Evolutionary conservation across 805 yeast species (phyloP).

Genomic region (Phaffomyces opuntiae): DNA sequence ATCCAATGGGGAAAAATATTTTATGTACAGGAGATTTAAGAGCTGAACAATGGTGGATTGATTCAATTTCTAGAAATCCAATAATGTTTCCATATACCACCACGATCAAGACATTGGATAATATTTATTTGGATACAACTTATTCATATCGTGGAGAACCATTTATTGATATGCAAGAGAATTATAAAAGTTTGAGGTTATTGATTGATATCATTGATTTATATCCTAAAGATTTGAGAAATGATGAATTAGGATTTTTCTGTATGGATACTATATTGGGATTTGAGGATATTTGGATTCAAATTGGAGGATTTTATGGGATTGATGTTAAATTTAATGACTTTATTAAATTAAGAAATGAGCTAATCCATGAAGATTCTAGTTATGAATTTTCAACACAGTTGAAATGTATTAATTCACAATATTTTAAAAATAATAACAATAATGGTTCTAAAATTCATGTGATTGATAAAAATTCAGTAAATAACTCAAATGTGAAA

Average conservation of each 20-base stretch:
- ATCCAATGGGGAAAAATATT: constrained; percentile 23
- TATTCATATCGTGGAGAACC: constrained; percentile 45
- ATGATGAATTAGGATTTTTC: constrained; percentile 32
- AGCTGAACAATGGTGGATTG: constrained; percentile 48
- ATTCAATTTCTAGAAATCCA: constrained; percentile 31
- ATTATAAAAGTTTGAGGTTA: constrained; percentile 33
- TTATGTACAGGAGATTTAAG: constrained; percentile 52
- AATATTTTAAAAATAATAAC: not conserved
- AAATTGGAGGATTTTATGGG: constrained; percentile 23
- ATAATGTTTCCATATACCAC: constrained; percentile 34
- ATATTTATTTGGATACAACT: constrained; percentile 49
- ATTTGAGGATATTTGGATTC: constrained; percentile 47
- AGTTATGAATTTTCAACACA: constrained; percentile 1
- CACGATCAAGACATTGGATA: constrained; percentile 30
- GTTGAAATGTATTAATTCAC: not conserved
- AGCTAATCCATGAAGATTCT: not conserved
- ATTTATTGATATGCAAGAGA: constrained; percentile 35
- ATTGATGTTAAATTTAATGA: constrained; percentile 26
- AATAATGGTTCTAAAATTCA: constrained; percentile 8
- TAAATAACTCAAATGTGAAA: not conserved
- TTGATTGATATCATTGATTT: constrained; percentile 27
- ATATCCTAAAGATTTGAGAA: constrained; percentile 29
- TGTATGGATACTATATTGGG: constrained; percentile 39
- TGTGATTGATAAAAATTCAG: constrained; percentile 11
- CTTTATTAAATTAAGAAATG: constrained; percentile 18